Evolutionary conservation across 2,329 filamentous ascomycete species (phyloP), one percentile per base, ranked within the genome.

Genomic region (Grosmannia serpens): DNA sequence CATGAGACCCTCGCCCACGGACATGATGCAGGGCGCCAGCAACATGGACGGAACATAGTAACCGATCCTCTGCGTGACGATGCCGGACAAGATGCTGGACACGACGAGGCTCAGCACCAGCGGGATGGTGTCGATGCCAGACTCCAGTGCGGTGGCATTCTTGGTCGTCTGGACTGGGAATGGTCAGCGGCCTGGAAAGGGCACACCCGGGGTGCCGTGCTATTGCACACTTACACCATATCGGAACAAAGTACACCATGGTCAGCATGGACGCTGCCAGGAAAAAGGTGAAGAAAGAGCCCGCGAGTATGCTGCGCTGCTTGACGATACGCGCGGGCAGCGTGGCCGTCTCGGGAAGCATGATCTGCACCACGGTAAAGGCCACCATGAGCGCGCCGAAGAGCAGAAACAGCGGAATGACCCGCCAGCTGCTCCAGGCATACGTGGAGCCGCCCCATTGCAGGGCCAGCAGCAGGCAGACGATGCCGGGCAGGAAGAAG

Each of bases 41-140:
- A 84, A 70, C 78, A 84, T 82, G 24, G 75, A 74, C 0, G 78
- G 82, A 5, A 77, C 76, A 61, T 85, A 85, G 66, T 85, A 85
- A 41, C 83, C 83, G 31, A 82, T 70, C 57, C 74, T 75, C 56
- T 79, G 75, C 1, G 78, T 82, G 47, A 74, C 61, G 0, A 68
- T 68, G 31, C 81, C 80, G 2, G 77, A 74, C 1, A 76, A 38
- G 27, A 81, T 71, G 57, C 75, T 77, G n/a, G 75, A 76, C 11
- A 79, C 69, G 6, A 82, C 78, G 10, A 84, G 72, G 58, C 76
- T 78, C 56, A 83, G 70, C 11, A 84, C 77, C 2, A 83, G 72
- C 0, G 81, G 81, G 22, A 84, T 71, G 2, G 79, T 83, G 64
- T 81, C 75, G 58, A 84, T 73, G 24, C 82, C 82, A 0, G 81